Evolutionary conservation across 2,329 filamentous ascomycete genomes (phyloP), one percentile per base, ranked within the genome.

Genomic region (Chrysoporthe puriensis): DNA sequence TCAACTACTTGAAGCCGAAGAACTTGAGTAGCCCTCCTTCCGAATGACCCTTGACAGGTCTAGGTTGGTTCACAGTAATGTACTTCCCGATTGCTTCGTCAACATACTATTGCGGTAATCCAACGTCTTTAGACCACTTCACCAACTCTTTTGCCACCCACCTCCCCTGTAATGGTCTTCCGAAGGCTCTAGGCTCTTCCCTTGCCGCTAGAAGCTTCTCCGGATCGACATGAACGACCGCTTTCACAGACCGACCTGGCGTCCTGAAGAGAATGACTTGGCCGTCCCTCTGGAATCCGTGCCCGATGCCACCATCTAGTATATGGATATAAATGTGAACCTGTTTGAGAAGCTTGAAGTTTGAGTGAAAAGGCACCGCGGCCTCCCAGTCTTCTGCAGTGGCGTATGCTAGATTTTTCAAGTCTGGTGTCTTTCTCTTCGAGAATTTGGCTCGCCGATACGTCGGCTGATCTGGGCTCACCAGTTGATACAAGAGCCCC

Each of bases 191-290:
- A 14, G 54, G 54, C 16, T n/a, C 54, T 36, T 54, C 60, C 18
- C 34, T 48, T n/a, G 46, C 9, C 2, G 18, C 43, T 11, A n/a
- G 34, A 2, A 18, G 60, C 46, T 62, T 46, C 8, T 52, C 60
- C 11, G 60, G 60, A 18, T 62, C 60, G 34, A 62, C 32, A 40
- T 62, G 60, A 2, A 62, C 44, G n/a, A 62, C 60, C 60, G 46
- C 40, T 26, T 50, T 21, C 18, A 54, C 36, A 9, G 36, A 36
- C 61, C 48, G 40, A 26, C n/a, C 13, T 2, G 61, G 61, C 14
- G 60, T 62, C 26, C 60, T 32, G 18, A 52, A 52, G 4, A 44
- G 60, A 8, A 42, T 32, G 16, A 62, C 26, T 21, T 5, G 11
- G 32, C 44, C 60, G 11, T 62, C 60, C 16, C 36, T 40, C 46